Percentiles rank a stretch among this genome's conserved stretches.
These are phyloP conservation scores for Massariosphaeria phaeospora DNA, from an alignment of 495 filamentous ascomycete genomes.

Conservation along the genomic window DNA sequence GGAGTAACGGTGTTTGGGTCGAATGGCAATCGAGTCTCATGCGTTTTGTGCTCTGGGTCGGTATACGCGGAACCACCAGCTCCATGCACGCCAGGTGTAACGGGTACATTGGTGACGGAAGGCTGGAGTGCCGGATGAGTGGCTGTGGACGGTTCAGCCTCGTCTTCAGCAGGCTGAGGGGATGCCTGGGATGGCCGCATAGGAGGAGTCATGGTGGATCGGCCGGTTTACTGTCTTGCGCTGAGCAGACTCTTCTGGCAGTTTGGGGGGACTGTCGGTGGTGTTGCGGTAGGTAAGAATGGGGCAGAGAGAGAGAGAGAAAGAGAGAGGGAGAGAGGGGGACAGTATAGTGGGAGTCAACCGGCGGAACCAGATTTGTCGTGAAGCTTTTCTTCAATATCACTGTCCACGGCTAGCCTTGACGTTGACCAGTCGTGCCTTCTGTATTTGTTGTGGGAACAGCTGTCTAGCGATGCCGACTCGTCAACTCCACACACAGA, in stretches of 20 bases:
- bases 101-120: slow-evolving; percentile 35
- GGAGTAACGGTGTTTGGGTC: slow-evolving; percentile 12
- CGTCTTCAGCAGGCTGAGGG: slow-evolving; percentile 8
- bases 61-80: slow-evolving; percentile 32
- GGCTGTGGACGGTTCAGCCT: neutral
- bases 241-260: too few species aligned
- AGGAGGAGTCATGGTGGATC: slow-evolving; percentile 8
- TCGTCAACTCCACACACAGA: too few species aligned
- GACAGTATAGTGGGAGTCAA: too few species aligned
- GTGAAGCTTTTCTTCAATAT: too few species aligned
- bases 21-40: slow-evolving; percentile 11
- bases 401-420: too few species aligned
- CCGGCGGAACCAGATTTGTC: too few species aligned
- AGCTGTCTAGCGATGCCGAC: too few species aligned
- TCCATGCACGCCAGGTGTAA: slow-evolving; percentile 37
- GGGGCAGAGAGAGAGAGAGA: neutral
- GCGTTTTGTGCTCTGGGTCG: slow-evolving; percentile 18
- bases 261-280: slow-evolving; percentile 7
- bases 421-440: too few species aligned
- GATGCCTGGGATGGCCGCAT: neutral
- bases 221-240: slow-evolving; percentile 9
- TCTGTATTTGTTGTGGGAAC: too few species aligned
- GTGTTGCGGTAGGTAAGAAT: neutral
- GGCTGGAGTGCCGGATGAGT: slow-evolving; percentile 35
- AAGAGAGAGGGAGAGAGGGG: neutral